phyloP scores from a whole-genome alignment of 495 filamentous ascomycete genomes.

The Aspergillus diversus region DNA sequence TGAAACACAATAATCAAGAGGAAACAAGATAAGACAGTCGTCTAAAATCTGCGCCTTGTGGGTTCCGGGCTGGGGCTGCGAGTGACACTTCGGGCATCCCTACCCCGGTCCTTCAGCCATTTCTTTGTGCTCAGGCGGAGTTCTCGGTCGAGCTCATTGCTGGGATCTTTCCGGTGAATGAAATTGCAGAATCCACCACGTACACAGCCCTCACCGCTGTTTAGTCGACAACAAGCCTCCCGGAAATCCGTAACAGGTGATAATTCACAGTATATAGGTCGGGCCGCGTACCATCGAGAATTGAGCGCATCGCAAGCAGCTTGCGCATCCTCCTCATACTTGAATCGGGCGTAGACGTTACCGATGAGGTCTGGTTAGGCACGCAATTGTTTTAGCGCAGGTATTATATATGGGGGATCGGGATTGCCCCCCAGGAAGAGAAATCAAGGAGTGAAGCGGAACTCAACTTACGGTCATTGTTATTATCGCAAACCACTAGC shows the following conservation, averaged over 20 bases:
- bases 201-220: conserved; percentile 93
- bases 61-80: conserved; percentile 79
- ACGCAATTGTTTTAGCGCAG: conserved; percentile 25
- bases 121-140: conserved; percentile 89
- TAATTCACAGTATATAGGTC: conserved; percentile 97
- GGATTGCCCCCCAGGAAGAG: not conserved
- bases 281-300: conserved; percentile 93
- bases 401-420: not conserved
- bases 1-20: conserved; percentile 19
- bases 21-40: conserved; percentile 13
- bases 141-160: conserved; percentile 84
- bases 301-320: conserved; percentile 92
- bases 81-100: conserved; percentile 80
- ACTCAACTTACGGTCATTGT: conserved; percentile 81
- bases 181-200: conserved; percentile 98
- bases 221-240: conserved; percentile 95
- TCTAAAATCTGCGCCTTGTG: conserved; percentile 66
- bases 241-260: conserved; percentile 97
- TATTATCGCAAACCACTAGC: conserved; percentile 90
- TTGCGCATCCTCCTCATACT: conserved; percentile 97
- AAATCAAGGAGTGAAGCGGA: conserved; percentile 4
- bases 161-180: conserved; percentile 95
- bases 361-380: conserved; percentile 78
- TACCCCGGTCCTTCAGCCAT: conserved; percentile 85
- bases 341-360: conserved; percentile 99